A percentile compares a stretch with the other conserved stretches of the same genome.
Conservation (phyloP, 1,139 yeast species). For the Arxiozyma telluris region DNA sequence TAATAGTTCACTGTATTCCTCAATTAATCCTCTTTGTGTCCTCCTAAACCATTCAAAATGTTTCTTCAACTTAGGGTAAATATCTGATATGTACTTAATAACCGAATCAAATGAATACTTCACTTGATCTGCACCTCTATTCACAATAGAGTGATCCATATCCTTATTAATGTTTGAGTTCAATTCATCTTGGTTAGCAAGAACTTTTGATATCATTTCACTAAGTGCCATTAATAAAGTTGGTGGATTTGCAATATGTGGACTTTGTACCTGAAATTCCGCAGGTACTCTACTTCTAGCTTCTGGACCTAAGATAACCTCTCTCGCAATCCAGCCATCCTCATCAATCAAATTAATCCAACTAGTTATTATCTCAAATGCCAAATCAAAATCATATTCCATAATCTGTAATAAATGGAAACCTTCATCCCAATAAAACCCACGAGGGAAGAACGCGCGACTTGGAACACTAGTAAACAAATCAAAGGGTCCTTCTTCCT, state of each 20-base stretch:
- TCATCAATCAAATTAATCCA: constrained; percentile 90
- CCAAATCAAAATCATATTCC: constrained; percentile 78
- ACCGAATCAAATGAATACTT: constrained; percentile 51
- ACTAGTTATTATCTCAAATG: constrained; percentile 69
- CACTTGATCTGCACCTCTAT: constrained; percentile 33
- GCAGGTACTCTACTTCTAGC: constrained; percentile 81
- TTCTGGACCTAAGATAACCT: constrained; percentile 87
- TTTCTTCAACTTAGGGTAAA: constrained; percentile 66
- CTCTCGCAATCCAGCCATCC: constrained; percentile 95
- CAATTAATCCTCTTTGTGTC: constrained; percentile 69
- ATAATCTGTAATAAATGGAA: constrained; percentile 79
- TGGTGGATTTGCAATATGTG: constrained; percentile 92
- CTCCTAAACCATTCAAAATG: constrained; percentile 83
- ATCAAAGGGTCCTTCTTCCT: constrained; percentile 57
- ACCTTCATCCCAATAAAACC: constrained; percentile 99
- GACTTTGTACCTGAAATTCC: constrained; percentile 81
- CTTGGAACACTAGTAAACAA: constrained; percentile 84
- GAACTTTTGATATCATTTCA: constrained; percentile 48
- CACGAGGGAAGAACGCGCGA: constrained; percentile 90
- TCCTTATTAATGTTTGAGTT: constrained; percentile 1
- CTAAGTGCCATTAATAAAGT: constrained; percentile 77
- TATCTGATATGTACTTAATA: constrained; percentile 47
- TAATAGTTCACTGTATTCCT: constrained; percentile 38
- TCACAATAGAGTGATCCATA: constrained; percentile 14
- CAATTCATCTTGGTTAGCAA: constrained; percentile 13